Conservation (phyloP, 2,329 filamentous ascomycete genomes). For the Nemania bipapillata region DNA sequence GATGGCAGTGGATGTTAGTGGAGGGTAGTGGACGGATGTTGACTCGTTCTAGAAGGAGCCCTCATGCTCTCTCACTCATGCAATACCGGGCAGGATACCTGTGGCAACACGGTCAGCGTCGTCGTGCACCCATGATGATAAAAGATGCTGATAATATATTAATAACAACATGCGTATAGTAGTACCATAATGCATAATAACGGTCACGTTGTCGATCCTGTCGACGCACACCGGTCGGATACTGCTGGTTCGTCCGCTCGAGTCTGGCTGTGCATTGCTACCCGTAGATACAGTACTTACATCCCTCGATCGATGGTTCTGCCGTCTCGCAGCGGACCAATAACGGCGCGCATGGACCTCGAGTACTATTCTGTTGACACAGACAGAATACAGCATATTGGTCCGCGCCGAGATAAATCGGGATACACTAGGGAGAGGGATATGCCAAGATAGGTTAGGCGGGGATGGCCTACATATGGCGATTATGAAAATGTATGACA, state of each 20-base stretch:
- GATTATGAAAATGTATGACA: slow-evolving; percentile 33
- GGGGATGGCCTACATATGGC: neutral
- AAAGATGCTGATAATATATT: too few relatives aligned
- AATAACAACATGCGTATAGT: neutral
- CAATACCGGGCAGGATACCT: slow-evolving; percentile 12
- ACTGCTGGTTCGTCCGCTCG: neutral
- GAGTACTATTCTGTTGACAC: too few relatives aligned
- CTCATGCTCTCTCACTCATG: slow-evolving; percentile 15
- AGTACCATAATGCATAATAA: neutral
- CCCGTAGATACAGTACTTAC: too few relatives aligned
- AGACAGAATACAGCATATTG: slow-evolving; percentile 12
- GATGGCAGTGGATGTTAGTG: too few relatives aligned
- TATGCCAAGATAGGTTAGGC: neutral
- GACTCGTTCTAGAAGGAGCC: slow-evolving; percentile 33
- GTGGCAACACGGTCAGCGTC: slow-evolving; percentile 31
- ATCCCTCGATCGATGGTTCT: neutral
- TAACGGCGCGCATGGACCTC: slow-evolving; percentile 6
- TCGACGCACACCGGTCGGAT: neutral
- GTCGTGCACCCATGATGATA: neutral
- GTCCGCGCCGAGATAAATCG: slow-evolving; percentile 2
- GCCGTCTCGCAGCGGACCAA: slow-evolving; percentile 3
- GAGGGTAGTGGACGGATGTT: slow-evolving; percentile 20
- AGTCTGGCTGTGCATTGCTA: neutral
- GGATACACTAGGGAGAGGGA: slow-evolving; percentile 6
- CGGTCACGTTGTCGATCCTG: neutral